Evolutionary conservation across 129 eudicot genomes (phyloP).

Genomic region (Daucus carota): DH1_v3.0 NC_030386.2:22396501-22397000

Average conservation of each 20-base stretch:
- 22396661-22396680: constrained; percentile 97
- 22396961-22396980: constrained; percentile 9
- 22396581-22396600: not conserved
- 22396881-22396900: constrained; percentile 98
- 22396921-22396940: constrained; percentile 97
- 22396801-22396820: not conserved
- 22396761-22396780: constrained; percentile 40
- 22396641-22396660: constrained; percentile 89
- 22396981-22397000: not conserved
- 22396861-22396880: constrained; percentile 90
- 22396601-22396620: not conserved
- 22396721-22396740: constrained; percentile 99
- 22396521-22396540: not conserved
- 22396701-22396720: constrained; percentile 98
- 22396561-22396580: not conserved
- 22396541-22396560: not conserved
- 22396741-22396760: constrained; percentile 98
- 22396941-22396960: constrained; percentile 19
- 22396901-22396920: constrained; percentile 99
- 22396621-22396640: constrained; percentile 99
- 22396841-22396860: not conserved
- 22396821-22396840: not conserved
- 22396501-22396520: not conserved
- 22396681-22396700: constrained; percentile 96
- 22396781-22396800: not conserved